Percentiles rank a stretch among this genome's conserved stretches.
Conservation (phyloP, 2,329 filamentous ascomycete genomes). For the Trichoderma gracile region DNA sequence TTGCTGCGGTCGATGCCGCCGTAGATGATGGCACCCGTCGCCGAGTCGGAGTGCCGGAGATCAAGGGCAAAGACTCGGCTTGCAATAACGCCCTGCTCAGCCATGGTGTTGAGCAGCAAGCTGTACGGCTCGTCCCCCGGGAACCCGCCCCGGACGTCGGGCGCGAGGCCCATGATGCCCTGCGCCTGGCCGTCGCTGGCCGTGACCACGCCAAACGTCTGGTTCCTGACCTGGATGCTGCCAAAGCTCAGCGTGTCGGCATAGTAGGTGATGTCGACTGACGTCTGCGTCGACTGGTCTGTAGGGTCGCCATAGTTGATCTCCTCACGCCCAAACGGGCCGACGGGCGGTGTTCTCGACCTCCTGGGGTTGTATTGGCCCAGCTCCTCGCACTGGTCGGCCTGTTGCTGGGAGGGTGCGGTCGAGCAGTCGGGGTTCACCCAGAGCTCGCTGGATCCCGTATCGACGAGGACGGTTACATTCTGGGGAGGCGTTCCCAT, state of each 20-base stretch:
- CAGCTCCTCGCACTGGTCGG: constrained; percentile 43
- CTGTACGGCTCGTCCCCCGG: constrained; percentile 47
- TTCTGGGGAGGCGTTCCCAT: constrained; percentile 47
- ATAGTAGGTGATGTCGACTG: constrained; percentile 48
- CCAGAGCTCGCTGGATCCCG: constrained; percentile 57
- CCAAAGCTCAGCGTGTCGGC: constrained; percentile 50
- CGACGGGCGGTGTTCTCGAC: constrained; percentile 43
- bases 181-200: constrained; percentile 50
- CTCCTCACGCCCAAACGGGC: constrained; percentile 42
- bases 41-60: constrained; percentile 46
- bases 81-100: constrained; percentile 48
- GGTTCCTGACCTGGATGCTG: constrained; percentile 43
- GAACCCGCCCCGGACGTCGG: constrained; percentile 45
- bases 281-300: constrained; percentile 40
- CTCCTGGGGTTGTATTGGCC: constrained; percentile 47
- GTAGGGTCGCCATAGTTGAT: constrained; percentile 45
- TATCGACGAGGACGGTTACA: constrained; percentile 52
- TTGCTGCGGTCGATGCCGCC: constrained; percentile 56
- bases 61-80: constrained; percentile 55
- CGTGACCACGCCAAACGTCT: constrained; percentile 53
- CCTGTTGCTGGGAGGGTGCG: constrained; percentile 39
- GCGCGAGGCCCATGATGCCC: constrained; percentile 55
- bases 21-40: constrained; percentile 53
- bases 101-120: constrained; percentile 54
- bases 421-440: constrained; percentile 52